phyloP scores from a whole-genome alignment of 805 yeast species.

The Allodekkera sacchari region DNA sequence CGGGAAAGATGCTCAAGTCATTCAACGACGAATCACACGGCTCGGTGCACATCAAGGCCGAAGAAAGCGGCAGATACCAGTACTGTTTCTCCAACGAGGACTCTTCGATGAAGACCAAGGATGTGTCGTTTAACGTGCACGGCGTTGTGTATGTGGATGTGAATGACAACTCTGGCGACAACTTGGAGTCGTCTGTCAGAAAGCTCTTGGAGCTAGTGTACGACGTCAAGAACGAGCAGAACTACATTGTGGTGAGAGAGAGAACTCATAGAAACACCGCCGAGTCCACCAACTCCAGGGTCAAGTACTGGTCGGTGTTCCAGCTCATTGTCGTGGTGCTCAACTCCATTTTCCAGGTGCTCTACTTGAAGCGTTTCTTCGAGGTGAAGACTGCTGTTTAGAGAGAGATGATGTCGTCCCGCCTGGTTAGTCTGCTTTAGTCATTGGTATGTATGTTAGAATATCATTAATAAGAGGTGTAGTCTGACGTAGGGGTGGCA shows the following conservation, averaged over 20 bases:
- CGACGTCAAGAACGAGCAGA: constrained; percentile 87
- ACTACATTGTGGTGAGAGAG: constrained; percentile 90
- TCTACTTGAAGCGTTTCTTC: constrained; percentile 88
- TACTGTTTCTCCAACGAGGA: constrained; percentile 92
- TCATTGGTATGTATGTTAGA: no score
- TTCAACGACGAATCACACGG: constrained; percentile 67
- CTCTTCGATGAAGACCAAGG: constrained; percentile 64
- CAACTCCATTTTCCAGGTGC: constrained; percentile 88
- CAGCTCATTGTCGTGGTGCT: constrained; percentile 79
- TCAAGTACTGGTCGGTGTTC: constrained; percentile 95
- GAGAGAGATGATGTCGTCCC: no score
- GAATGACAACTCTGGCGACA: constrained; percentile 56
- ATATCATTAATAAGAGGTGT: no score
- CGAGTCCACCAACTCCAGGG: constrained; percentile 92
- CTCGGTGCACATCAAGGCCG: constrained; percentile 61
- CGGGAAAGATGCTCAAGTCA: constrained; percentile 42
- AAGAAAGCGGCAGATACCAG: constrained; percentile 61
- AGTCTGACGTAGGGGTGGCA: no score
- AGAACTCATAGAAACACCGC: constrained; percentile 98
- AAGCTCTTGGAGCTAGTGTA: constrained; percentile 65
- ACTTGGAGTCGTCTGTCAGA: constrained; percentile 77
- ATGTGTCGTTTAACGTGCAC: constrained; percentile 90
- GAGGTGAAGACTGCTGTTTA: constrained; percentile 88
- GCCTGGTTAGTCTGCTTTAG: no score
- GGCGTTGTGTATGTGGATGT: constrained; percentile 84